Base-by-base conservation (phyloP, 495 filamentous ascomycete genomes). In the Daldinia grandis region DNA sequence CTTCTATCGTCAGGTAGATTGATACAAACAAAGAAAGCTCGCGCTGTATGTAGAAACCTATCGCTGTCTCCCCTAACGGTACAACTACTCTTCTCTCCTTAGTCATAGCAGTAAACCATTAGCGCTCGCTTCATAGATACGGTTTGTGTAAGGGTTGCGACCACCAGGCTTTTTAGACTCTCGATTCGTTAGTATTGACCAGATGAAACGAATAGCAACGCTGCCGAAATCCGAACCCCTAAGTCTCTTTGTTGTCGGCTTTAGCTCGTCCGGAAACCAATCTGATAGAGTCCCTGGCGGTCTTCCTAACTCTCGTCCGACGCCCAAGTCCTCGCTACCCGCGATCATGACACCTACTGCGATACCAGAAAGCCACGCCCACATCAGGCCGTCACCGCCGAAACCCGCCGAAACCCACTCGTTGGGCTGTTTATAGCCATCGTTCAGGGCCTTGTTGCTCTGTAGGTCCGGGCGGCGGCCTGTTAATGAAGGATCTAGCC, bases 331-430 rank as follows among this genome's bases (percentile, higher is more conserved):
- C n/a, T 72, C 63, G 42, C 67, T 71, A 0, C 76, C 76, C n/a
- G 72, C 14, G n/a, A 84, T 33, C 80, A 83, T 82, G 25, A 70
- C 60, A 6, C 75, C 83, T 3, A 83, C 19, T n/a, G 76, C 83
- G 9, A 71, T 75, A 1, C 82, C 83, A 50, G 72, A 78, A 6
- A 80, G 66, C 84, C 84, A 86, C 15, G 81, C 78, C 72, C 80
- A 80, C 15, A 76, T 80, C 80, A 86, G 84, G 25, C 85, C 84
- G 27, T 86, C 78, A 14, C 82, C 84, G 42, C 69, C 73, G 62
- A 81, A 86, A 3, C 82, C 85, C 0, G 79, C 82, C 9, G 78
- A 69, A 5, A 86, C 75, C 82, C 83, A 87, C 66, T 86, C 82
- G 9, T 74, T 74, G 0, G 54, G 63, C 37, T 55, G 44, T 9